Percentiles rank a stretch among this genome's conserved stretches.
phyloP scores from a whole-genome alignment of 495 filamentous ascomycete genomes.

The Lasiosphaeria hispida region DNA sequence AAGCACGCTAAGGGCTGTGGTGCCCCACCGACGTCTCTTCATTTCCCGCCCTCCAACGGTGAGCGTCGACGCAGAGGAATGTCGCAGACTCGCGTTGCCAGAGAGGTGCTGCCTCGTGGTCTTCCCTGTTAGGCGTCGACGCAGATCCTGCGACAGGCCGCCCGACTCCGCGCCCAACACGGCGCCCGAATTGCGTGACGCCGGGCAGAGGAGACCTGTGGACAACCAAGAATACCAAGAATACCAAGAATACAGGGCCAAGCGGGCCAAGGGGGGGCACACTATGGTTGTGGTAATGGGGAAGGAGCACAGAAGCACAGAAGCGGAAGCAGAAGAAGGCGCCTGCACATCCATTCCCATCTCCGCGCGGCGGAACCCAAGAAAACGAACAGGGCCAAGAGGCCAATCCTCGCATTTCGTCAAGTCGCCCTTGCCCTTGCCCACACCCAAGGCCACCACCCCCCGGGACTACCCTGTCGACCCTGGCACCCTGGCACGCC shows the following conservation, averaged over 20 bases:
- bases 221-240: neutral
- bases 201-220: constrained; percentile 1
- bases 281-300: too few species aligned
- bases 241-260: too few species aligned
- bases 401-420: too few species aligned
- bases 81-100: neutral
- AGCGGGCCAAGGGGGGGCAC: too few species aligned
- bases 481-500: constrained; percentile 1
- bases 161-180: constrained; percentile 11
- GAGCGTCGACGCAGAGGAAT: neutral
- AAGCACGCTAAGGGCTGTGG: constrained; percentile 2
- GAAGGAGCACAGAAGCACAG: too few species aligned
- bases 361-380: too few species aligned
- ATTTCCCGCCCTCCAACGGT: constrained; percentile 9
- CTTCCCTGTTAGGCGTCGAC: constrained; percentile 6
- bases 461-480: neutral
- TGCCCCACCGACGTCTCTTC: constrained; percentile 11
- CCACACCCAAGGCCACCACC: neutral
- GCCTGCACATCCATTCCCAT: too few species aligned
- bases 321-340: too few species aligned
- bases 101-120: constrained; percentile 11
- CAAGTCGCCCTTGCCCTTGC: too few species aligned
- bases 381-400: too few species aligned
- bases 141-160: constrained; percentile 3
- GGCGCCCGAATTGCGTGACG: constrained; percentile 12